Base-by-base conservation (phyloP, 108 stramenopile genomes). In the Conticribra weissflogii region DNA sequence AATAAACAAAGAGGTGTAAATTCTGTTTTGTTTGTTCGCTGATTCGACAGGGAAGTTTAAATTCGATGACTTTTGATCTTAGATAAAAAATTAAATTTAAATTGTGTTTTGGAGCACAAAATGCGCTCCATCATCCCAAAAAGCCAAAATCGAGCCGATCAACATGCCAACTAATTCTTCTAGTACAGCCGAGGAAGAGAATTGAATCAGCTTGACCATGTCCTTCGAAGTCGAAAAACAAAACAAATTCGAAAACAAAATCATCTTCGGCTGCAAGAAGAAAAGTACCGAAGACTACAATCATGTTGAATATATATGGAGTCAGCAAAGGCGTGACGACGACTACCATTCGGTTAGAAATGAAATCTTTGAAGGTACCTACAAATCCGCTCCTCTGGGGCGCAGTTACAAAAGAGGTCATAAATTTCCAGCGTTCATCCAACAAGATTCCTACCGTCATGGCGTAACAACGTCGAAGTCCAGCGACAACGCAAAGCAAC, bases 381-480 rank as follows among this genome's bases (percentile, higher is more conserved):
- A 61, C 31, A 72, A 79, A 66, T 32, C 47, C 44, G 84, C 84
- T 54, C 87, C 87, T 9, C 74, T 90, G 16, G 89, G 86, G 27
- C 71, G 71, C 19, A 49, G 54, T 24, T 83, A 81, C 63, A 59
- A 64, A 45, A 27, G 81, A 44, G 85, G 85, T 7, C 85, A 85
- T 55, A 63, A 68, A 31, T 44, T 88, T 54, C 86, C 87, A 19
- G 31, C 28, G 17, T 75, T 82, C 24, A 60, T 73, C 60, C 34
- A 46, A 7, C 65, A 73, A n/a, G 41, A 36, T 12, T 21, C 19
- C 1, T 85, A 81, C 53, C 44, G 56, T 34, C 82, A 82, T 55
- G 84, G 84, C 14, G 66, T 80, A 27, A 72, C 55, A 23, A 78
- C 72, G 30, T 63, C 61, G 25, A 70, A 80, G 52, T 64, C 74